Conservation (phyloP, 352 stramenopile species). For the Lagenidium giganteum region DNA sequence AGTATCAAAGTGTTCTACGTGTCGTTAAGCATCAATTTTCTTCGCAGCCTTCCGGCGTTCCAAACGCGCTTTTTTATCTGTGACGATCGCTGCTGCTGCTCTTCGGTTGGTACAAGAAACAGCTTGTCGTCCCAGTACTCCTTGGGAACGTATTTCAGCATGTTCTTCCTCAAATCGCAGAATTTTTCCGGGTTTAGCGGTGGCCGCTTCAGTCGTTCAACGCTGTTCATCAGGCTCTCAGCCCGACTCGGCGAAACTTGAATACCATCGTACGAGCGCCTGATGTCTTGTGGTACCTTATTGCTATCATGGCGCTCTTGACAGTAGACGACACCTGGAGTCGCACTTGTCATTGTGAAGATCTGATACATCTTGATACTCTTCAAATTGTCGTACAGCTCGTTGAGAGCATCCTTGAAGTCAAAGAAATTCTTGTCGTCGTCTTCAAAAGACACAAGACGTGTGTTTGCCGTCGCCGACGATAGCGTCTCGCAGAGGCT, state of each 20-base stretch:
- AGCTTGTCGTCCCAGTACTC: constrained; percentile 5
- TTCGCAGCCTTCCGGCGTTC: no score
- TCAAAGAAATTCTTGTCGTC: background rate
- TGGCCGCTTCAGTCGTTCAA: background rate
- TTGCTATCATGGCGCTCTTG: no score
- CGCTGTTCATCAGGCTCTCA: background rate
- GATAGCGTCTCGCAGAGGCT: no score
- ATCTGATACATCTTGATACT: background rate
- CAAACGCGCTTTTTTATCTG: no score
- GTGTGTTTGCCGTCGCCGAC: no score
- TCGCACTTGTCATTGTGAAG: constrained; percentile 1
- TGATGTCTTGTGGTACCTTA: no score
- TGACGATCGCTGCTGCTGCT: no score
- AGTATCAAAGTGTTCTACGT: no score
- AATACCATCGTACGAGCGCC: background rate
- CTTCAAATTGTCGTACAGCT: constrained; percentile 1
- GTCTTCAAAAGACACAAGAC: no score
- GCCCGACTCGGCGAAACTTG: background rate
- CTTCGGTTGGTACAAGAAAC: constrained; percentile 4
- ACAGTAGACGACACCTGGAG: no score
- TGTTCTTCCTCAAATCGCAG: constrained; percentile 10
- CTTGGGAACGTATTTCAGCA: constrained; percentile 5
- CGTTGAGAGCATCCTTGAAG: background rate
- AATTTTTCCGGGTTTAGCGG: constrained; percentile 3
- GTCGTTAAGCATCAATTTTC: no score